Conservation (phyloP, 768 basidiomycete species). For the Neoboletus brunneissimus region DNA sequence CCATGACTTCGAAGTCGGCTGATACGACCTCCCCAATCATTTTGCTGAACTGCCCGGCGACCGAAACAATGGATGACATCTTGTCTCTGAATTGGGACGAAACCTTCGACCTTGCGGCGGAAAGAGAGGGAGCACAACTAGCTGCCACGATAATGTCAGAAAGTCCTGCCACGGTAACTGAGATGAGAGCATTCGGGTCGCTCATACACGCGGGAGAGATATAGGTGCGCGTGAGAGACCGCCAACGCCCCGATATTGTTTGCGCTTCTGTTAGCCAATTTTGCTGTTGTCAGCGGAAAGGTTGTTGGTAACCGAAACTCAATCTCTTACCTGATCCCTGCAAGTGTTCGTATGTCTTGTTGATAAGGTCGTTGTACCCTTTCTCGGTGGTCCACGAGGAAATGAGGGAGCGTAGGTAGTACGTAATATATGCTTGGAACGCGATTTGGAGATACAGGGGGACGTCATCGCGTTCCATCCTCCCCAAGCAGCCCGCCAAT, state of each 20-base stretch:
- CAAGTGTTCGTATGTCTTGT: slow-evolving; percentile 6
- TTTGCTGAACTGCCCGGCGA: slow-evolving; percentile 1
- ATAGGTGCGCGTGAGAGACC: slow-evolving; percentile 11
- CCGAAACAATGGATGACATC: neutral
- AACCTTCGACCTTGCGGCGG: neutral
- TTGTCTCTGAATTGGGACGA: slow-evolving; percentile 1
- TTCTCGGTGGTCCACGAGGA: slow-evolving; percentile 14
- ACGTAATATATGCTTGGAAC: slow-evolving; percentile 8
- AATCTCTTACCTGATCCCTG: slow-evolving; percentile 4
- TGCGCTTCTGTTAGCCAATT: slow-evolving; percentile 6
- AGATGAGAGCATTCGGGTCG: neutral
- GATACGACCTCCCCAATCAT: slow-evolving; percentile 7
- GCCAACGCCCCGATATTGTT: slow-evolving; percentile 10
- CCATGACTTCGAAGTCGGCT: slow-evolving; percentile 9
- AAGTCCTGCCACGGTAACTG: neutral
- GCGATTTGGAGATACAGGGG: slow-evolving; percentile 8
- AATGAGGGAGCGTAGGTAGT: neutral
- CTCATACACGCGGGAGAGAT: neutral
- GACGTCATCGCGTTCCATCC: neutral
- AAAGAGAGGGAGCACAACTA: neutral
- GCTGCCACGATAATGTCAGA: slow-evolving; percentile 8
- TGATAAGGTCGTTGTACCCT: slow-evolving; percentile 1
- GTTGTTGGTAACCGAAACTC: neutral
- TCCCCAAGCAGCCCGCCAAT: neutral
- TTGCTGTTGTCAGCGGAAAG: neutral